A percentile compares a stretch with the other conserved stretches of the same genome.
Evolutionary conservation across 345 rosid species (phyloP).

Genomic region (Triadica sebifera): DNA sequence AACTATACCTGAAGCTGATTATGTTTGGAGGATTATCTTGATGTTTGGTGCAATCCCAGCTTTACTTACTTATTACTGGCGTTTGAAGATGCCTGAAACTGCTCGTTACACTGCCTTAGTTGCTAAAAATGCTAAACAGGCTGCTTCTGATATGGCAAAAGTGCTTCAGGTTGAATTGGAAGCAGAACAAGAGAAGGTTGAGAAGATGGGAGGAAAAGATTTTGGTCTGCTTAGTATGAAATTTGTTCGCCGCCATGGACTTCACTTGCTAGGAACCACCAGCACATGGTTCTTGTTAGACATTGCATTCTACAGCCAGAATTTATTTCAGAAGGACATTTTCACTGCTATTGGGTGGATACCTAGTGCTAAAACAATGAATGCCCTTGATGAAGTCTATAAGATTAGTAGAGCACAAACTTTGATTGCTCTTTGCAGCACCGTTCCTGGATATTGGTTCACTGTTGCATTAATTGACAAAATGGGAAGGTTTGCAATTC

Average conservation of each 20-base stretch:
- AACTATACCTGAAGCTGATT: slow-evolving; percentile 60
- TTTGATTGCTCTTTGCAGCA: slow-evolving; percentile 66
- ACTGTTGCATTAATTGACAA: slow-evolving; percentile 47
- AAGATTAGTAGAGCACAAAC: slow-evolving; percentile 59
- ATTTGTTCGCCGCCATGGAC: slow-evolving; percentile 52
- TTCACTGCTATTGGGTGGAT: slow-evolving; percentile 74
- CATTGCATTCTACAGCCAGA: slow-evolving; percentile 73
- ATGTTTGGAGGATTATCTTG: slow-evolving; percentile 59
- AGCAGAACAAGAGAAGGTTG: slow-evolving; percentile 46
- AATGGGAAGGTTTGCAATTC: slow-evolving; percentile 52
- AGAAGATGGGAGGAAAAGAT: slow-evolving; percentile 24
- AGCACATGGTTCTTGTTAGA: slow-evolving; percentile 71
- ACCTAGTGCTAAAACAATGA: slow-evolving; percentile 60
- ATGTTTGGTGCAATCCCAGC: slow-evolving; percentile 79
- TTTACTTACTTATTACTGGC: slow-evolving; percentile 59
- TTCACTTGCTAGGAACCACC: slow-evolving; percentile 58
- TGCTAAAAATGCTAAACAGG: slow-evolving; percentile 59
- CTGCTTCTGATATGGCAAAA: slow-evolving; percentile 66
- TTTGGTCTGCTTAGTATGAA: slow-evolving; percentile 51
- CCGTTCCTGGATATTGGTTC: slow-evolving; percentile 68
- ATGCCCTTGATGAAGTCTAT: slow-evolving; percentile 61
- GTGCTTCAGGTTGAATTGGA: slow-evolving; percentile 64
- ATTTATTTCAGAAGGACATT: slow-evolving; percentile 72
- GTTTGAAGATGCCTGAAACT: slow-evolving; percentile 80
- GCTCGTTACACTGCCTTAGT: slow-evolving; percentile 77